Base-by-base conservation (phyloP, 1,139 yeast species). In the Debaryomyces nepalensis region DNA sequence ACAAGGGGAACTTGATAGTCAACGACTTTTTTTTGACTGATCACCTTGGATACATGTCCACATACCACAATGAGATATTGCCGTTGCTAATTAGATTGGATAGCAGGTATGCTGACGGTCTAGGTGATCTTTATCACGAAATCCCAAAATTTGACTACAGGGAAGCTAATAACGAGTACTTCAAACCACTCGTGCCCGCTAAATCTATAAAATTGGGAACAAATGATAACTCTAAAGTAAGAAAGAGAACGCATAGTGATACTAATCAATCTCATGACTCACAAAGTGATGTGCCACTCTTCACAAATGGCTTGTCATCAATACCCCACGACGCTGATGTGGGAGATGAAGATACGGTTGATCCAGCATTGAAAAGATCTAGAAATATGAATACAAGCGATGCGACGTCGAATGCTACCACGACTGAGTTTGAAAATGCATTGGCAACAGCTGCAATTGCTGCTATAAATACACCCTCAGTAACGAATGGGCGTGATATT, bases 21-120 rank as follows among this genome's bases (percentile, higher is more conserved):
- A 67, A 64, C 48, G 75, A 70, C 44, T 66, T 70, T 45, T 70
- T 70, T 48, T 53, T 70, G 35, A 64, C 70, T 26, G 68, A 66
- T 37, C 66, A 67, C 46, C 55, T 68, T 33, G 56, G 50, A 45
- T 70, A 69, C 45, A 66, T 70, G 64, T 66, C 73, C 1, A 61
- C 62, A 9, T 70, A 70, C 46, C 75, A 70, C 46, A 70, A 69
- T 46, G 73, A 69, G 38, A 63, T 70, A 2, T 49, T 69, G 19
- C 72, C 70, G 1, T 54, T 70, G 42, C 52, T 69, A 19, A 59
- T 62, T 4, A 54, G 61, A 24, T 42, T 63, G 24, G 74, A 68
- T 41, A 47, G 58, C 2, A 58, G 54, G 33, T 69, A 63, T 43
- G 52, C 57, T 2, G 68, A 67, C 26, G 72, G 65, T 1, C 49